A percentile compares a stretch with the other conserved stretches of the same genome.
Evolutionary conservation across 306 rosid genomes (phyloP).

Genomic region (Cicer bijugum): DNA sequence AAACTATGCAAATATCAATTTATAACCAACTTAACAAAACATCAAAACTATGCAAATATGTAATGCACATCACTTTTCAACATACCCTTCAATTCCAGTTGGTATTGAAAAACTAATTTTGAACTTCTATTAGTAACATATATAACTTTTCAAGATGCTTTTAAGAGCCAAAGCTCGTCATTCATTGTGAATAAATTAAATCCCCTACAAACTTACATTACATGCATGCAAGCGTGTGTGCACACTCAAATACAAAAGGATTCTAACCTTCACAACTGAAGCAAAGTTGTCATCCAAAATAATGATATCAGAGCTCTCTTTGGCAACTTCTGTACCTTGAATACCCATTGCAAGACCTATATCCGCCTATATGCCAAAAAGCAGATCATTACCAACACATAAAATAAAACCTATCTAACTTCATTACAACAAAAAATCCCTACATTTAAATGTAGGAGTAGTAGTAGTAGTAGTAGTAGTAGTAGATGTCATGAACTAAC

Average conservation of each 20-base stretch:
- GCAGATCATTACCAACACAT: constrained; percentile 27
- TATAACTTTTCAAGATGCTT: constrained; percentile 30
- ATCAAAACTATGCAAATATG: constrained; percentile 2
- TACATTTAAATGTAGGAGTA: not conserved
- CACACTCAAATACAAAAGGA: not conserved
- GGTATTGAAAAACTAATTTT: constrained; percentile 19
- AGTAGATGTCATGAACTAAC: not conserved
- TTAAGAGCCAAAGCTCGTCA: constrained; percentile 2
- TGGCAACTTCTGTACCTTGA: constrained; percentile 90
- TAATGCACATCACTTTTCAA: constrained; percentile 8
- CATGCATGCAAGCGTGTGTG: not conserved
- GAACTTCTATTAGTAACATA: constrained; percentile 16
- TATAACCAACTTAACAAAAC: constrained; percentile 20
- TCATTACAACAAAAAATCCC: not conserved
- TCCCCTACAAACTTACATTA: not conserved
- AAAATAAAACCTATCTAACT: constrained; percentile 11
- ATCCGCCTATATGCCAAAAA: constrained; percentile 67
- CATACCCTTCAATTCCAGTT: constrained; percentile 21
- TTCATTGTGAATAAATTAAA: constrained; percentile 13
- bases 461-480: not conserved
- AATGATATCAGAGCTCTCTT: constrained; percentile 92
- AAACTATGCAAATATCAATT: constrained; percentile 1
- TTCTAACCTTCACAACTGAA: constrained; percentile 79
- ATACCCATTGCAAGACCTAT: constrained; percentile 98
- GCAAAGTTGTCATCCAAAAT: constrained; percentile 94